Base-by-base conservation (phyloP, 768 basidiomycete genomes). In the Macrolepiota dolichaula region DNA sequence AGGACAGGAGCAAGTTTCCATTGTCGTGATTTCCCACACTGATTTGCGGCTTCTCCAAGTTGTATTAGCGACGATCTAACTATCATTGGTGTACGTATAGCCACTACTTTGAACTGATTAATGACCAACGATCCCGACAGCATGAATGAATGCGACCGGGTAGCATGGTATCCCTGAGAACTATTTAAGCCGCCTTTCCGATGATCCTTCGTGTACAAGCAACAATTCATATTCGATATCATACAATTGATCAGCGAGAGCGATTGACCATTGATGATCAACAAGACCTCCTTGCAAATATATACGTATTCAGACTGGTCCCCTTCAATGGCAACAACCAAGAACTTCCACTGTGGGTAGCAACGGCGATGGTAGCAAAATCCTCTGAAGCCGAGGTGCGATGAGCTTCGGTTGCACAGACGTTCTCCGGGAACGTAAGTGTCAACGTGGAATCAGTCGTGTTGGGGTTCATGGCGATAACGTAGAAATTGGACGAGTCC, bases 381-480 rank as follows among this genome's bases (percentile, higher is more conserved):
- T 78, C 72, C 58, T 77, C 76, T 19, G 68, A 57, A 11, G 70
- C 71, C 0, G 73, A 75, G 2, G 75, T 76, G 11, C 74, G 67
- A 61, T 68, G 69, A 3, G 67, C 72, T 24, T 58, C 59, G 12
- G 63, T 68, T 2, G 70, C 72, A 51, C 74, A 75, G 4, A 69
- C 69, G 22, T 68, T 65, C 22, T 72, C 72, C 1, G 74, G 73
- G 70, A 77, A 77, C 1, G 74, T 70, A 13, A 76, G 59, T 1
- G 65, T 70, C 61, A 76, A 63, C 13, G 68, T 68, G 3, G 72
- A 63, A 44, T 69, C 69, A 2, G 68, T 62, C 5, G 68, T 57
- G 49, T 69, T 70, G 36, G 74, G 74, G 51, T 76, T 76, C 72
- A 76, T 74, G 4, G 74, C 74, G 17, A 76, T 58, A 44, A 76